These are phyloP conservation scores for Fragaria vesca DNA, from an alignment of 306 rosid genomes.

Conservation along the genomic window DNA sequence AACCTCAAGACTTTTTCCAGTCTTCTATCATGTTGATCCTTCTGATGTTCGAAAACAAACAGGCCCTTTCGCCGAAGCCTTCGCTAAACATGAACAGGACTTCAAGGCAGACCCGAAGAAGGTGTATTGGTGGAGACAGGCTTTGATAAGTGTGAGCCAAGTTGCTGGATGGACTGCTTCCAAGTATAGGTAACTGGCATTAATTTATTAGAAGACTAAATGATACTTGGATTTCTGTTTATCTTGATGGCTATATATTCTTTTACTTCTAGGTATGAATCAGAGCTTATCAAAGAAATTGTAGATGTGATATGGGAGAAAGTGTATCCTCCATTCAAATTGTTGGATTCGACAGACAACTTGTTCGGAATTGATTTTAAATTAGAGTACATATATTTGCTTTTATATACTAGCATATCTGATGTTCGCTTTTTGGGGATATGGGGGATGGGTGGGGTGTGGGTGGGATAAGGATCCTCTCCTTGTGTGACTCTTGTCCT, in stretches of 20 bases:
- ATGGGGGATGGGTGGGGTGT: too few species aligned
- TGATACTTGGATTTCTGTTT: neutral
- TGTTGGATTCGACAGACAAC: neutral
- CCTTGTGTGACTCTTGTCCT: too few species aligned
- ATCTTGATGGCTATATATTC: too few species aligned
- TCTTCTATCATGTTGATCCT: neutral
- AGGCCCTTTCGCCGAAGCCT: neutral
- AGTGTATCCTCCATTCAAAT: neutral
- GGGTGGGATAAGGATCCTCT: too few species aligned
- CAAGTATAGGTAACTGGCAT: neutral
- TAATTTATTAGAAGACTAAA: neutral
- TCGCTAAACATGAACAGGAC: neutral
- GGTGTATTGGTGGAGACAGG: neutral
- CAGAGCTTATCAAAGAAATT: slow-evolving; percentile 17
- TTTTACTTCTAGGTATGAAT: neutral
- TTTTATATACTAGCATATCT: neutral
- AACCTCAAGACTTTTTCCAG: neutral
- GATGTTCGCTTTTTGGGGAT: neutral
- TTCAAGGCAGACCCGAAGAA: neutral
- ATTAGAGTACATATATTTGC: neutral
- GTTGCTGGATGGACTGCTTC: neutral
- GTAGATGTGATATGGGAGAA: neutral
- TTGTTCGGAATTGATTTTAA: neutral
- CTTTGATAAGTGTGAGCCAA: neutral
- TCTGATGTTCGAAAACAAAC: neutral